phyloP scores from a whole-genome alignment of 2,329 filamentous ascomycete genomes.

The Calonectria leucothoes region DNA sequence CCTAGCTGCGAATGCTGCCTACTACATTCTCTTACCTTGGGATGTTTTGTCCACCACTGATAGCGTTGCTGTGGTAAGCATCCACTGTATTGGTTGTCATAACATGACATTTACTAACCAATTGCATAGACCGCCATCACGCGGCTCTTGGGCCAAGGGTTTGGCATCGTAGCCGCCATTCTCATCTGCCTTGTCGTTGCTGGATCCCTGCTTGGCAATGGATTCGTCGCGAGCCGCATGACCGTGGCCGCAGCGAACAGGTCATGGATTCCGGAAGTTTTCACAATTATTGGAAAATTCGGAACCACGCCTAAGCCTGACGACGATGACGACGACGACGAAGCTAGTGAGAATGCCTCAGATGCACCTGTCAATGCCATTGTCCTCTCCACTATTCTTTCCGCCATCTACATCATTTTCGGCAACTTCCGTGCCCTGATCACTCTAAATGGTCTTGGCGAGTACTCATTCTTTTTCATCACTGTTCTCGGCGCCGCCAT shows the following conservation, averaged over 20 bases:
- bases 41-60: constrained; percentile 67
- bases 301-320: constrained; percentile 39
- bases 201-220: constrained; percentile 71
- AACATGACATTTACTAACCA: background rate
- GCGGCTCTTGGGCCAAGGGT: constrained; percentile 63
- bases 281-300: constrained; percentile 58
- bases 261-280: constrained; percentile 60
- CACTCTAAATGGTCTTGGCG: constrained; percentile 69
- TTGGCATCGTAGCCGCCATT: constrained; percentile 65
- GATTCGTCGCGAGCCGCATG: constrained; percentile 72
- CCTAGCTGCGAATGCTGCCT: constrained; percentile 69
- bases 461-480: constrained; percentile 74
- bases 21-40: constrained; percentile 73
- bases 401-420: constrained; percentile 68
- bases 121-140: constrained; percentile 62
- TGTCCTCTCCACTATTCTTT: constrained; percentile 60
- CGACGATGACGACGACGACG: background rate
- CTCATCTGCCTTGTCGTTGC: constrained; percentile 71
- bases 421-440: constrained; percentile 71
- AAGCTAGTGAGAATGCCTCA: constrained; percentile 39
- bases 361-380: constrained; percentile 68
- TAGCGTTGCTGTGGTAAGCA: constrained; percentile 70
- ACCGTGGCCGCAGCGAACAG: constrained; percentile 67
- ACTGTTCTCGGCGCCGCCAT: constrained; percentile 70
- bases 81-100: too few relatives aligned